These are phyloP conservation scores for Torulaspora quercuum DNA, from an alignment of 805 yeast species.

Conservation along the genomic window DNA sequence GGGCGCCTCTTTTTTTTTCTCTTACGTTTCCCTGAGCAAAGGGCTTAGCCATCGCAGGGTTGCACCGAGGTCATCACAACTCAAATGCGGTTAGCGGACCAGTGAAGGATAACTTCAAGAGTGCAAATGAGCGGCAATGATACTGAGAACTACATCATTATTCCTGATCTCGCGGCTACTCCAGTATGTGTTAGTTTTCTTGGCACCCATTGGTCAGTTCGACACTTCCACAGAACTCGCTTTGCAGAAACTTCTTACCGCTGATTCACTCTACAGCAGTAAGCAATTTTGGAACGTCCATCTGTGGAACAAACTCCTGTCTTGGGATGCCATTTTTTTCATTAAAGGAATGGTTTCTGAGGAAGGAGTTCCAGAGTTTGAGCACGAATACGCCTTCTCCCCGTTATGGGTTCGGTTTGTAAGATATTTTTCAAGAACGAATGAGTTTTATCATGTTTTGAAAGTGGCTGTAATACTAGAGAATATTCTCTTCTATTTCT, in stretches of 20 bases:
- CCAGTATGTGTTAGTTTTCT: slow-evolving; percentile 27
- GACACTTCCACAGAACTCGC: slow-evolving; percentile 34
- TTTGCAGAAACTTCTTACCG: slow-evolving; percentile 13
- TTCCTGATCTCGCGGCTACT: slow-evolving; percentile 16
- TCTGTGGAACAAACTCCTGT: slow-evolving; percentile 52
- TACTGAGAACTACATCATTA: slow-evolving; percentile 1
- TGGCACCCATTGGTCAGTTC: slow-evolving; percentile 28
- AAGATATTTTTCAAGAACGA: slow-evolving; percentile 14
- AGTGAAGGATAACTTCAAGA: background rate
- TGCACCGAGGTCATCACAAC: no score
- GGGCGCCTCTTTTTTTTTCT: slow-evolving; percentile 4
- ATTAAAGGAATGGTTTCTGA: slow-evolving; percentile 46
- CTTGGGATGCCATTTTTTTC: slow-evolving; percentile 88
- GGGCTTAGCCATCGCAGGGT: slow-evolving; percentile 8
- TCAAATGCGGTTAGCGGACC: no score
- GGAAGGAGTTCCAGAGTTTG: slow-evolving; percentile 52
- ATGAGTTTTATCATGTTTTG: slow-evolving; percentile 45
- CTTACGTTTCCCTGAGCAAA: background rate
- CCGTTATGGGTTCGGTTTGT: slow-evolving; percentile 67
- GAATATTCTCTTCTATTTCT: slow-evolving; percentile 49
- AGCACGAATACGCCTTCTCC: slow-evolving; percentile 89
- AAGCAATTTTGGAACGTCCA: slow-evolving; percentile 22
- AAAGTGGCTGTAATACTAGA: slow-evolving; percentile 48
- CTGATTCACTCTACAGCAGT: background rate
- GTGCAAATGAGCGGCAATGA: slow-evolving; percentile 1